Base-by-base conservation (phyloP, 2,329 filamentous ascomycete genomes). In the Penicillium sp. region DNA sequence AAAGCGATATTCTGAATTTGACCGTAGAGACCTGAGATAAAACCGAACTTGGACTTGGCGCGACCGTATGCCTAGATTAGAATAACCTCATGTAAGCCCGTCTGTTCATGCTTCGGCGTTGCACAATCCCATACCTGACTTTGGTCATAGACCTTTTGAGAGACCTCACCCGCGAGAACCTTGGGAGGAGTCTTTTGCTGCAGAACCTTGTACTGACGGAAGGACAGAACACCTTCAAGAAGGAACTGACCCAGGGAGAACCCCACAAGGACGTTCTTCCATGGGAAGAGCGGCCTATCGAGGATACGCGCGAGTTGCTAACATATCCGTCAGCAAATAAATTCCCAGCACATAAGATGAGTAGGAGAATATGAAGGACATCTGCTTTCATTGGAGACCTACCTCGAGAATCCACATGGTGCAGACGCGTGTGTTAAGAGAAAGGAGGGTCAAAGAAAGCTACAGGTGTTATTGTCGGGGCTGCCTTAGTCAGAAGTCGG, bases 241-340 rank as follows among this genome's bases (percentile, higher is more conserved):
- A 91, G 79, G 75, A 91, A 98, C 74, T 99, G 91, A 60, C 90
- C 91, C 68, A 98, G 75, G 29, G 92, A 96, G 80, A 99, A 99
- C 69, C 92, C 90, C 67, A 98, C 85, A 69, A 99, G 93, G 68
- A 99, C 87, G 74, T 87, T 90, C 86, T 97, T 99, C 95, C 95
- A 99, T 54, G 95, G 93, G 80, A 98, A 96, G 71, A 90, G 82
- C 57, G 93, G 93, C 71, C 90, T 87, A 81, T 99, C 95, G 69
- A 98, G 88, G 76, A 90, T 87, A 76, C 86, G 86, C 72, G 91
- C 91, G 66, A 98, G 87, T 81, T 84, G 81, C 82, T 86, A 60
- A n/a, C 22, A 53, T 26, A 49, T 56, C 44, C 56, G 59, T 61
- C 27, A 61, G 52, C 19, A 46, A 42, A 31, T 13, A 11, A 24